Percentiles rank a stretch among this genome's conserved stretches.
These are phyloP conservation scores for Jamesozyma spencerorum DNA, from an alignment of 805 yeast species.

Conservation along the genomic window DNA sequence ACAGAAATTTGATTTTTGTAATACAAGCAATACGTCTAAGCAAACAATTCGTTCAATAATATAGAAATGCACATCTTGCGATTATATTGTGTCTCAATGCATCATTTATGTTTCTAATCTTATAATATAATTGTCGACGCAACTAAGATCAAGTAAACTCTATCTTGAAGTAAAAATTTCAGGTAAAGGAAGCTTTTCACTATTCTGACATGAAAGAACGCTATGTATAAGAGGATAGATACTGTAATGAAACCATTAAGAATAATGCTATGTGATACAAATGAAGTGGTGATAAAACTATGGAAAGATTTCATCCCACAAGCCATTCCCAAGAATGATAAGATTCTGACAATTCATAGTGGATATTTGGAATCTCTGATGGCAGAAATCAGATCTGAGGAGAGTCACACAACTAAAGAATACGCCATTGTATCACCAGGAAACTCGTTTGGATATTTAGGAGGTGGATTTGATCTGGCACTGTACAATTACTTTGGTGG, in stretches of 20 bases:
- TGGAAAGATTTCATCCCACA: slow-evolving; percentile 13
- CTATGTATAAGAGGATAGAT: too few species aligned
- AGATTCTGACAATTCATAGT: slow-evolving; percentile 8
- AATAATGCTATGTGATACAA: slow-evolving; percentile 18
- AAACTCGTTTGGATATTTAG: slow-evolving; percentile 40
- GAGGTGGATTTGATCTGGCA: slow-evolving; percentile 43
- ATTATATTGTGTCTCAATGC: too few species aligned
- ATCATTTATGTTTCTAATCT: too few species aligned
- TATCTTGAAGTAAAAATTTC: too few species aligned
- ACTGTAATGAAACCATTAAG: slow-evolving; percentile 6
- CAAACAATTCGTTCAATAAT: too few species aligned
- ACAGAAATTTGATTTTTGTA: too few species aligned
- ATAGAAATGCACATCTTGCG: too few species aligned
- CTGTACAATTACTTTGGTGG: slow-evolving; percentile 22
- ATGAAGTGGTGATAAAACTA: slow-evolving; percentile 9
- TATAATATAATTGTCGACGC: too few species aligned
- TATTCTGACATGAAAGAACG: too few species aligned
- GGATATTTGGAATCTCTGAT: slow-evolving; percentile 11
- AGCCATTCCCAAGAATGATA: slow-evolving; percentile 4
- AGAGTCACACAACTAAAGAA: slow-evolving; percentile 1
- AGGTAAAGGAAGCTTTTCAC: too few species aligned
- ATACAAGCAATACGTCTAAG: too few species aligned
- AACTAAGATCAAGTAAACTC: too few species aligned
- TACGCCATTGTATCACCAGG: slow-evolving; percentile 42
- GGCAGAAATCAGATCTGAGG: neutral